These are phyloP conservation scores for Cyclocybe cylindracea DNA, from an alignment of 768 basidiomycete species.

Conservation along the genomic window DNA sequence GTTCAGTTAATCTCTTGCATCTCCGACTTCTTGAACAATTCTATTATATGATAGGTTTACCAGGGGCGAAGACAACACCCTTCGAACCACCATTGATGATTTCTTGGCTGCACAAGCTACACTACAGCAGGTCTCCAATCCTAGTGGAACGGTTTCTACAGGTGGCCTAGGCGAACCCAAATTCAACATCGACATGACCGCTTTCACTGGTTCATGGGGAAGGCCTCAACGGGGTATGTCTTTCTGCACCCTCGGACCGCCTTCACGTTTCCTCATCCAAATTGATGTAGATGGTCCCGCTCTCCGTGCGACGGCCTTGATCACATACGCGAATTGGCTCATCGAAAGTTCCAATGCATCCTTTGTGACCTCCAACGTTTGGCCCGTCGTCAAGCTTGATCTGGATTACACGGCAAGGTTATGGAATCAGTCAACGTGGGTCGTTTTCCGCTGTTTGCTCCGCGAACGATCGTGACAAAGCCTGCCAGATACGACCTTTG, in stretches of 20 bases:
- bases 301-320: conserved; percentile 67
- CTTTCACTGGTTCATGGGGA: conserved; percentile 61
- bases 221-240: conserved; percentile 62
- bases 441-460: conserved; percentile 63
- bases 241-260: not conserved
- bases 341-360: conserved; percentile 49
- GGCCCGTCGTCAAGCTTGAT: conserved; percentile 75
- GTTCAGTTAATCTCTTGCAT: conserved; percentile 27
- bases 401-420: conserved; percentile 68
- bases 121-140: conserved; percentile 70
- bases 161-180: conserved; percentile 84
- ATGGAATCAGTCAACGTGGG: conserved; percentile 71
- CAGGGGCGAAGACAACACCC: conserved; percentile 48
- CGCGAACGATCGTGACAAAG: no score
- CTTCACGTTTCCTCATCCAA: conserved; percentile 22
- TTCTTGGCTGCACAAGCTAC: conserved; percentile 57
- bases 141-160: conserved; percentile 61
- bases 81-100: conserved; percentile 54
- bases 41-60: conserved; percentile 49
- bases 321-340: conserved; percentile 72
- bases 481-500: conserved; percentile 64
- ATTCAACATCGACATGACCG: conserved; percentile 66
- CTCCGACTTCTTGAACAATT: conserved; percentile 22
- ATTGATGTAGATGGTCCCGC: conserved; percentile 81
- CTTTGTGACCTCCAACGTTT: conserved; percentile 53